phyloP scores from a whole-genome alignment of 2,329 filamentous ascomycete species.

The Fusarium sp. region DNA sequence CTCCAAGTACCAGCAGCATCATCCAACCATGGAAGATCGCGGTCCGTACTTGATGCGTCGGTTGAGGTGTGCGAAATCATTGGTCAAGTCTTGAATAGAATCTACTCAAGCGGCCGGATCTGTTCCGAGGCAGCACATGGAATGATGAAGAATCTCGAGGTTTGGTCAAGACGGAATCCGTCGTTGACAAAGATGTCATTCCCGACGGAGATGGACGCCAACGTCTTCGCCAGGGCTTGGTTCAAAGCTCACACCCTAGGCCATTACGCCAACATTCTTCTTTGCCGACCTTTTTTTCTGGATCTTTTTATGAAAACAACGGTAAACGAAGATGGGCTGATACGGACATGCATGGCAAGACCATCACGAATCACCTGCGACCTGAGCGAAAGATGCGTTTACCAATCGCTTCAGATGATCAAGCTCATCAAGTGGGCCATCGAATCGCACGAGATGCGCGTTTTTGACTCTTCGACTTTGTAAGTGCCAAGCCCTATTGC shows the following conservation, averaged over 20 bases:
- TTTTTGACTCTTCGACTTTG: slow-evolving; percentile 67
- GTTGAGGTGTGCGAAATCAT: slow-evolving; percentile 68
- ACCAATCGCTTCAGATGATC: slow-evolving; percentile 54
- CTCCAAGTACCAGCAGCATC: slow-evolving; percentile 35
- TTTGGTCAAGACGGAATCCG: slow-evolving; percentile 52
- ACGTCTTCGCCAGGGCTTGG: slow-evolving; percentile 65
- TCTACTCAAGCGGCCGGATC: slow-evolving; percentile 70
- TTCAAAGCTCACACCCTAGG: slow-evolving; percentile 71
- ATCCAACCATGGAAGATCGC: not conserved
- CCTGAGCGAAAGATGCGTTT: slow-evolving; percentile 55
- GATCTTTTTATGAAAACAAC: slow-evolving; percentile 61
- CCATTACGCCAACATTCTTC: slow-evolving; percentile 70
- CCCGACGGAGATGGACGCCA: not conserved
- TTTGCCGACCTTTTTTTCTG: slow-evolving; percentile 73
- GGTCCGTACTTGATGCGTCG: slow-evolving; percentile 58
- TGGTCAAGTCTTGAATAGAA: slow-evolving; percentile 65
- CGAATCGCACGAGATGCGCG: slow-evolving; percentile 57
- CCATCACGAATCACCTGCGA: slow-evolving; percentile 38
- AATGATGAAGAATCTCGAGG: slow-evolving; percentile 54
- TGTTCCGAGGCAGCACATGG: slow-evolving; percentile 67
- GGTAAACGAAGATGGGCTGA: not conserved
- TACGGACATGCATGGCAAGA: not conserved
- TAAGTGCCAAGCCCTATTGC: slow-evolving; percentile 49
- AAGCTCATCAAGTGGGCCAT: slow-evolving; percentile 57
- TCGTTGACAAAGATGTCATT: slow-evolving; percentile 56